These are phyloP conservation scores for Rhizoclosmatium sp. DNA, from an alignment of 192 early-diverging fungal genomes.

Conservation along the genomic window DNA sequence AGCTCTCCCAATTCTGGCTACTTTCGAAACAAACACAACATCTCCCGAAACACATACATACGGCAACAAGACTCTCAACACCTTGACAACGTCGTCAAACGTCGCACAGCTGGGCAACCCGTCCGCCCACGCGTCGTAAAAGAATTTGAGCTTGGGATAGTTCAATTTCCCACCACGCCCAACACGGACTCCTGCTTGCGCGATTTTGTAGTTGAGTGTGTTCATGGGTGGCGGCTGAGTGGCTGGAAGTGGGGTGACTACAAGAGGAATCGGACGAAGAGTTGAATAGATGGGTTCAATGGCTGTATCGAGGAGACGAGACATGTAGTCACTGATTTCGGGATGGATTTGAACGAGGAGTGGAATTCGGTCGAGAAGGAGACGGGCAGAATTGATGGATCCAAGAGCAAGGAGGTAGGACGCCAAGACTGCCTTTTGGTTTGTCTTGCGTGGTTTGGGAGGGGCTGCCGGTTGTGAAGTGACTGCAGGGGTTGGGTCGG, in stretches of 20 bases:
- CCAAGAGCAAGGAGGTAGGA: conserved; percentile 72
- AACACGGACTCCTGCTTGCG: conserved; percentile 20
- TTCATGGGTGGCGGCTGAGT: conserved; percentile 40
- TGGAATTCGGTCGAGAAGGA: conserved; percentile 62
- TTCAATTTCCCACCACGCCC: conserved; percentile 38
- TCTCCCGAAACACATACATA: conserved; percentile 56
- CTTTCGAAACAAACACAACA: conserved; percentile 48
- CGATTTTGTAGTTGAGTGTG: conserved; percentile 36
- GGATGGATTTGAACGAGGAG: conserved; percentile 62
- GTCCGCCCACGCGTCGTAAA: conserved; percentile 67
- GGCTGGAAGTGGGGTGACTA: conserved; percentile 25
- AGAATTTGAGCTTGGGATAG: conserved; percentile 61
- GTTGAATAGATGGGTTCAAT: conserved; percentile 63
- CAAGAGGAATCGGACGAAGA: conserved; percentile 4
- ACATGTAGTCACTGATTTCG: conserved; percentile 67
- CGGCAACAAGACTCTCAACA: conserved; percentile 39
- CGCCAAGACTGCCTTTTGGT: conserved; percentile 73
- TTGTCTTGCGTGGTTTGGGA: conserved; percentile 27
- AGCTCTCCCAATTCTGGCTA: conserved; percentile 53
- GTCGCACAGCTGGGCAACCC: conserved; percentile 39
- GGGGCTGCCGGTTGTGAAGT: conserved; percentile 17
- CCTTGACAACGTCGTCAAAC: conserved; percentile 31
- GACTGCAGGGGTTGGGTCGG: background rate
- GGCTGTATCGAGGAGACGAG: conserved; percentile 64
- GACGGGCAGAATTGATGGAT: conserved; percentile 57